These are phyloP conservation scores for Floccularia luteovirens DNA, from an alignment of 768 basidiomycete species.

Conservation along the genomic window DNA sequence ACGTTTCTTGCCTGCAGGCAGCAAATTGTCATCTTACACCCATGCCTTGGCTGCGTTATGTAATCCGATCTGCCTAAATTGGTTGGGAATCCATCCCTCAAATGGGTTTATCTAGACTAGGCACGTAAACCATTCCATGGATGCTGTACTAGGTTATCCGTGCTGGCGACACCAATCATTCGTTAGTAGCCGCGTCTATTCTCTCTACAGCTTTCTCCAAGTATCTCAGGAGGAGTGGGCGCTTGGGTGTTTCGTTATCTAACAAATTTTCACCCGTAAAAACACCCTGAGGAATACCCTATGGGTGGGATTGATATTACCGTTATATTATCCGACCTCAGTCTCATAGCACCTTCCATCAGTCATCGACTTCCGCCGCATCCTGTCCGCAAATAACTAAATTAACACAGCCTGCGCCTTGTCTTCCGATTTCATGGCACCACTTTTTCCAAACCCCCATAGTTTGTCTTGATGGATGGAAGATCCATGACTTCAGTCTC, in stretches of 20 bases:
- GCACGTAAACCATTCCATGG: conserved; percentile 5
- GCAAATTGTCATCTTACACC: conserved; percentile 29
- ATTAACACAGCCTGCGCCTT: not conserved
- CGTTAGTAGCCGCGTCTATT: too few relatives aligned
- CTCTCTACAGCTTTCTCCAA: too few relatives aligned
- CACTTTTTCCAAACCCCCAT: too few relatives aligned
- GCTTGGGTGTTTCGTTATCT: too few relatives aligned
- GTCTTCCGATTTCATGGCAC: too few relatives aligned
- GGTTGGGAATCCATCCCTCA: conserved; percentile 11
- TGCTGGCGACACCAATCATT: too few relatives aligned
- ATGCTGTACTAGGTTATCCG: too few relatives aligned
- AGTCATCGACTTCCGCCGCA: conserved; percentile 11
- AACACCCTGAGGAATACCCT: not conserved
- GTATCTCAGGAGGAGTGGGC: too few relatives aligned
- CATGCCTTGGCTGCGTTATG: conserved; percentile 35
- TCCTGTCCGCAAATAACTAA: conserved; percentile 6
- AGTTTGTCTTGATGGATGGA: too few relatives aligned
- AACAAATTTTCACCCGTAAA: not conserved
- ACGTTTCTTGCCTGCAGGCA: conserved; percentile 82
- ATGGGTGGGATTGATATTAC: not conserved
- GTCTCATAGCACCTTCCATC: conserved; percentile 12
- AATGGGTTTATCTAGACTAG: conserved; percentile 15
- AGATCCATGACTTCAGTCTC: too few relatives aligned
- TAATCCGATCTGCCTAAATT: conserved; percentile 12
- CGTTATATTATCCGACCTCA: conserved; percentile 9